Percentiles rank a stretch among this genome's conserved stretches.
phyloP scores from a whole-genome alignment of 2,329 filamentous ascomycete genomes.

The Venturia asperata region DNA sequence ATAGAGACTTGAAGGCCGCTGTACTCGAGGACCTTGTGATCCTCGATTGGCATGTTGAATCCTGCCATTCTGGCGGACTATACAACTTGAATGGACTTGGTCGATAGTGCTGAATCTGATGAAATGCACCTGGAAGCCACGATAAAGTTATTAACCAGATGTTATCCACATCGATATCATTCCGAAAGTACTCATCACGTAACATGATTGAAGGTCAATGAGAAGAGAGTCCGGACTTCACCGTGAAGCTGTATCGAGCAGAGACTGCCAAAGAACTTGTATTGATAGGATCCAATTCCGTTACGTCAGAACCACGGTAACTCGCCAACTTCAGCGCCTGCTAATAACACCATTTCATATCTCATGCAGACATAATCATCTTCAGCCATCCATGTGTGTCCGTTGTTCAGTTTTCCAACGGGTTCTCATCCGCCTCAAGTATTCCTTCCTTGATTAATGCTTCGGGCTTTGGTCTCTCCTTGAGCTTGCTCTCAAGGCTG shows the following conservation, averaged over 20 bases:
- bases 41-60: too few relatives aligned
- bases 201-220: too few relatives aligned
- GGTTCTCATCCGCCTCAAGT: conserved; percentile 41
- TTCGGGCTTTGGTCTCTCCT: conserved; percentile 67
- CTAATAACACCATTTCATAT: not conserved
- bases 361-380: not conserved
- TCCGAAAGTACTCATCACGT: too few relatives aligned
- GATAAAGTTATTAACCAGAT: too few relatives aligned
- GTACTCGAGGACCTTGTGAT: too few relatives aligned
- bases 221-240: not conserved
- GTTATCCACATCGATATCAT: too few relatives aligned
- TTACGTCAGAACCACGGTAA: not conserved
- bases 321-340: not conserved
- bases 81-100: too few relatives aligned
- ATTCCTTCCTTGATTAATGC: conserved; percentile 74
- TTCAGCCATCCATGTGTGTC: not conserved
- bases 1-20: too few relatives aligned
- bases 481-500: conserved; percentile 78
- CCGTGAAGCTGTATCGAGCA: not conserved
- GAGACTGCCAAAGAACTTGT: not conserved
- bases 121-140: too few relatives aligned
- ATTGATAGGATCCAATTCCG: not conserved
- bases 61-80: too few relatives aligned
- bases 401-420: conserved; percentile 15
- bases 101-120: too few relatives aligned